phyloP scores from a whole-genome alignment of 352 stramenopile genomes.

The Phytophthora ramorum region DNA sequence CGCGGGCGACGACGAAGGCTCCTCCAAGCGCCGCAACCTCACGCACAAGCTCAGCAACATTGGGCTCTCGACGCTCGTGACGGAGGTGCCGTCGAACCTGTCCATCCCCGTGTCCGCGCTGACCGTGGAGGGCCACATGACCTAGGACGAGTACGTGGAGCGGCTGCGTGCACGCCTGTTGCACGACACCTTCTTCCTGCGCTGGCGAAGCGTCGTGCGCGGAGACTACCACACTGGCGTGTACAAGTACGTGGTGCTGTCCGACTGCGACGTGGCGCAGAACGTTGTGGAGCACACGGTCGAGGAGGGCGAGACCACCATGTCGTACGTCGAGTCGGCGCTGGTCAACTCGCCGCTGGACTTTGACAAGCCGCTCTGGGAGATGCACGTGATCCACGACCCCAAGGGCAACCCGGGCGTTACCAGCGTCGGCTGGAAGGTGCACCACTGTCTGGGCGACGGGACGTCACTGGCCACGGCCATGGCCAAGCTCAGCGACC shows the following conservation, averaged over 20 bases:
- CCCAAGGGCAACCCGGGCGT: slow-evolving; percentile 30
- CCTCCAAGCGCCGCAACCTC: slow-evolving; percentile 26
- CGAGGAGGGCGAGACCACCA: slow-evolving; percentile 54
- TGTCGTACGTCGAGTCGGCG: slow-evolving; percentile 67
- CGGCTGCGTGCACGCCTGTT: slow-evolving; percentile 59
- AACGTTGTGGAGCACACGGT: slow-evolving; percentile 72
- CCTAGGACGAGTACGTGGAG: slow-evolving; percentile 51
- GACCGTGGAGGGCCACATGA: slow-evolving; percentile 57
- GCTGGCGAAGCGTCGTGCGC: slow-evolving; percentile 72
- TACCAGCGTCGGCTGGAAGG: slow-evolving; percentile 70
- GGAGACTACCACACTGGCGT: slow-evolving; percentile 43
- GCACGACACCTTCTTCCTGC: slow-evolving; percentile 69
- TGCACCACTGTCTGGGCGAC: slow-evolving; percentile 84
- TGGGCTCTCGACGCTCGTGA: slow-evolving; percentile 72
- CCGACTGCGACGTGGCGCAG: slow-evolving; percentile 55
- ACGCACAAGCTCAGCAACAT: slow-evolving; percentile 77
- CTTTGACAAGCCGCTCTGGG: slow-evolving; percentile 76
- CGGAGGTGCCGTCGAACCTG: slow-evolving; percentile 77
- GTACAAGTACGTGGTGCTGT: slow-evolving; percentile 67
- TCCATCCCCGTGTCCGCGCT: slow-evolving; percentile 81
- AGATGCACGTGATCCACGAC: slow-evolving; percentile 71
- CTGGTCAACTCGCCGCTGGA: slow-evolving; percentile 77
- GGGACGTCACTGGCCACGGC: slow-evolving; percentile 68
- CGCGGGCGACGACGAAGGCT: not conserved
- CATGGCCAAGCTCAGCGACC: slow-evolving; percentile 77